These are phyloP conservation scores for Talinum fruticosum DNA, from an alignment of 148 eudicot genomes.

Conservation along the genomic window DNA sequence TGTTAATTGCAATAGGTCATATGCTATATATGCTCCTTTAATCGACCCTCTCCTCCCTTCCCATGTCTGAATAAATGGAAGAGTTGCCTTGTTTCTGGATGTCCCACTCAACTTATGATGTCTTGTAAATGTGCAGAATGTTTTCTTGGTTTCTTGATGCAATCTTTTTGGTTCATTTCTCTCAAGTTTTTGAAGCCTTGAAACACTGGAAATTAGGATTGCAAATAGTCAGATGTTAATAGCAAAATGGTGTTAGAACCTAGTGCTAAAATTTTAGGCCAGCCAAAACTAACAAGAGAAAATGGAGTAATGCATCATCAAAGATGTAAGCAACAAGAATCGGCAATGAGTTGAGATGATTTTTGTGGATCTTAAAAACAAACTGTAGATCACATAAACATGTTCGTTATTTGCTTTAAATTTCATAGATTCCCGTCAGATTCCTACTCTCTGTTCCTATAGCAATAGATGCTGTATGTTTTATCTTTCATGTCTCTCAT, in stretches of 20 bases:
- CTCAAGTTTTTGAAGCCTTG: background rate
- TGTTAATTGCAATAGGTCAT: background rate
- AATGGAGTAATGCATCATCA: no score
- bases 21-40: background rate
- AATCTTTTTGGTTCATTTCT: background rate
- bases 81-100: background rate
- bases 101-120: background rate
- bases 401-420: background rate
- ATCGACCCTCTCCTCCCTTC: background rate
- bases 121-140: background rate
- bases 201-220: background rate
- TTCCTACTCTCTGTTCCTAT: no score
- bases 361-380: background rate
- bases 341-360: background rate
- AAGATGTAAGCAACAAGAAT: background rate
- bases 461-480: background rate
- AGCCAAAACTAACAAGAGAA: background rate
- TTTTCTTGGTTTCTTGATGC: background rate
- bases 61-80: background rate
- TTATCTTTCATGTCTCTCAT: background rate
- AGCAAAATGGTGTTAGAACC: background rate
- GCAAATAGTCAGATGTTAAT: background rate
- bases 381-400: background rate
- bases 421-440: background rate
- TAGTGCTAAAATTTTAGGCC: background rate